phyloP scores from a whole-genome alignment of 2,329 filamentous ascomycete genomes.

The Cladosporium sp. region DNA sequence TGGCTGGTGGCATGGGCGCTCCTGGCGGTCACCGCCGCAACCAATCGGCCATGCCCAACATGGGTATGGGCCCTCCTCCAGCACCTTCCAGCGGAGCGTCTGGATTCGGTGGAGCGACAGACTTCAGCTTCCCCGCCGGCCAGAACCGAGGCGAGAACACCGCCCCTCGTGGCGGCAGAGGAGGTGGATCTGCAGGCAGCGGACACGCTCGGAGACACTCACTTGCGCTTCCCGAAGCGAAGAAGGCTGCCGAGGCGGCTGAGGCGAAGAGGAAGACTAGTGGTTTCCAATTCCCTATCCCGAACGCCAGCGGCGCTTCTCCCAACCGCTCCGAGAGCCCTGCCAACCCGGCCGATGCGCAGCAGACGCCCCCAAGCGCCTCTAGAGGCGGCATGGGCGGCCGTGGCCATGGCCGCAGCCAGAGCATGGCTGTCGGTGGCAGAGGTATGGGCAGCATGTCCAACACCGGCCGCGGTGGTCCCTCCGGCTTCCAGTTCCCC shows the following conservation, averaged over 20 bases:
- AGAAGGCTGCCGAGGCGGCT: slow-evolving; percentile 92
- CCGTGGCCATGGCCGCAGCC: slow-evolving; percentile 61
- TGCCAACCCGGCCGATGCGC: slow-evolving; percentile 32
- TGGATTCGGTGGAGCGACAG: slow-evolving; percentile 64
- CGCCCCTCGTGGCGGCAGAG: slow-evolving; percentile 60
- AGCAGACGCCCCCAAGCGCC: slow-evolving; percentile 16
- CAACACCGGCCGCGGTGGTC: slow-evolving; percentile 53
- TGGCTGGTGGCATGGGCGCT: slow-evolving; percentile 67
- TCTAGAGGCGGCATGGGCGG: slow-evolving; percentile 33
- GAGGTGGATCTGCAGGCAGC: slow-evolving; percentile 59
- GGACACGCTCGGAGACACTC: slow-evolving; percentile 94
- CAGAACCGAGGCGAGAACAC: slow-evolving; percentile 50
- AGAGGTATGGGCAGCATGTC: slow-evolving; percentile 57
- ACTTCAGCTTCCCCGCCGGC: slow-evolving; percentile 48
- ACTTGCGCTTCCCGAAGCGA: slow-evolving; percentile 86
- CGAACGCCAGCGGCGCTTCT: slow-evolving; percentile 52
- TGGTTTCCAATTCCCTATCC: slow-evolving; percentile 88
- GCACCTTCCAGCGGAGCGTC: slow-evolving; percentile 85
- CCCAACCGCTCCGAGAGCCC: slow-evolving; percentile 53
- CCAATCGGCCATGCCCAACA: slow-evolving; percentile 90
- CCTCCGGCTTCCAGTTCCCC: slow-evolving; percentile 65
- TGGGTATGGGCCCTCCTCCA: slow-evolving; percentile 70
- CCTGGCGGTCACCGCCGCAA: slow-evolving; percentile 82
- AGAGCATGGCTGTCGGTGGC: slow-evolving; percentile 77
- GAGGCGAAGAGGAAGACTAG: slow-evolving; percentile 94